Evolutionary conservation across 73 alveolate genomes (phyloP).

Genomic region (Paramecium octaurelia): DNA sequence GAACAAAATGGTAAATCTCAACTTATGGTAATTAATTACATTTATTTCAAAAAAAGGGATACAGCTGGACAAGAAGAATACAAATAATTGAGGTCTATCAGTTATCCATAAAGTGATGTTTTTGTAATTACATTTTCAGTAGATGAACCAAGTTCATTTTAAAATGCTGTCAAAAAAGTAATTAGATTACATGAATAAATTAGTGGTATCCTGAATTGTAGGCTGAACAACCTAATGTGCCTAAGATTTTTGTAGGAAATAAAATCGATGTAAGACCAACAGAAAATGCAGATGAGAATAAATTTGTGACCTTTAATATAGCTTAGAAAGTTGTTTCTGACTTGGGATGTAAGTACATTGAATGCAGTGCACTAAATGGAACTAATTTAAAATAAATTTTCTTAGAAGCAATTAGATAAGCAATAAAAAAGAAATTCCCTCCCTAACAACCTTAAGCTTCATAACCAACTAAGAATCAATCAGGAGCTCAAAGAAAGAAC

Average conservation of each 20-base stretch:
- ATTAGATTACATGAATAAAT: not conserved
- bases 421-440: not conserved
- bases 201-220: constrained; percentile 77
- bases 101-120: constrained; percentile 76
- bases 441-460: not conserved
- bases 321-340: constrained; percentile 59
- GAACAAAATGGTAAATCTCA: constrained; percentile 65
- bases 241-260: constrained; percentile 72
- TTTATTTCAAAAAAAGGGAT: constrained; percentile 44
- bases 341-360: constrained; percentile 47
- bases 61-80: constrained; percentile 86
- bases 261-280: constrained; percentile 68
- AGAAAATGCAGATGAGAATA: not conserved
- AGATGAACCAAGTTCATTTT: constrained; percentile 68
- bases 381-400: constrained; percentile 38
- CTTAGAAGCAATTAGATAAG: constrained; percentile 48
- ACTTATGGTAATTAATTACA: not conserved
- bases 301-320: not conserved
- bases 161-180: constrained; percentile 71
- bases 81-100: constrained; percentile 72
- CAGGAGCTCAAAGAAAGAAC: not conserved
- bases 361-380: constrained; percentile 56
- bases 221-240: constrained; percentile 53
- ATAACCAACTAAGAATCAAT: not conserved
- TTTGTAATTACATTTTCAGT: constrained; percentile 72